A percentile compares a stretch with the other conserved stretches of the same genome.
phyloP scores from a whole-genome alignment of 108 stramenopile species.

The Stephanodiscus triporus region DNA sequence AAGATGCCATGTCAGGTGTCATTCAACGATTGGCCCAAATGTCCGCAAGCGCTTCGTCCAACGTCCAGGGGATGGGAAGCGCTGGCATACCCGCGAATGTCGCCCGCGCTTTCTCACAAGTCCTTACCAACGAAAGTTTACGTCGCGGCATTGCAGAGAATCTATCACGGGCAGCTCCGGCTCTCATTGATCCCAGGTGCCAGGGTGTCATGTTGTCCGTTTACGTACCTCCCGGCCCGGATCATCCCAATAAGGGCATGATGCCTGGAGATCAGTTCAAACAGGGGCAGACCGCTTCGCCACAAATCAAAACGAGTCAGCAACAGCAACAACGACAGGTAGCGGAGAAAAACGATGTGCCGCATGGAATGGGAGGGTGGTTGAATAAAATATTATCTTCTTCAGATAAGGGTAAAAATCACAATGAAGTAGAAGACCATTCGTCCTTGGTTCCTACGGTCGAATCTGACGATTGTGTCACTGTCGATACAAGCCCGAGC shows the following conservation, averaged over 20 bases:
- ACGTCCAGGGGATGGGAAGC: not conserved
- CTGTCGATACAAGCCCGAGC: conserved; percentile 7
- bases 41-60: conserved; percentile 16
- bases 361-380: conserved; percentile 70
- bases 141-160: conserved; percentile 85
- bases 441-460: not conserved
- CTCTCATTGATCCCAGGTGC: conserved; percentile 86
- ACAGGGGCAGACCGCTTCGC: not conserved
- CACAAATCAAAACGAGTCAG: conserved; percentile 16
- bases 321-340: conserved; percentile 9
- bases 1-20: conserved; percentile 78
- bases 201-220: conserved; percentile 91
- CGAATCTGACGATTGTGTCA: conserved; percentile 33
- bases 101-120: conserved; percentile 79
- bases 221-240: conserved; percentile 81
- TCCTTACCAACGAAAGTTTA: conserved; percentile 75
- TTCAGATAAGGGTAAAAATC: conserved; percentile 29
- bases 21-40: conserved; percentile 77
- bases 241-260: conserved; percentile 67
- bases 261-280: conserved; percentile 62
- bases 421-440: conserved; percentile 1
- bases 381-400: conserved; percentile 74
- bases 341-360: conserved; percentile 33
- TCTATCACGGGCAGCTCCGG: conserved; percentile 84
- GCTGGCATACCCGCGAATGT: conserved; percentile 64